Base-by-base conservation (phyloP, 2,329 filamentous ascomycete species). In the Tolypocladium amazonense region DNA sequence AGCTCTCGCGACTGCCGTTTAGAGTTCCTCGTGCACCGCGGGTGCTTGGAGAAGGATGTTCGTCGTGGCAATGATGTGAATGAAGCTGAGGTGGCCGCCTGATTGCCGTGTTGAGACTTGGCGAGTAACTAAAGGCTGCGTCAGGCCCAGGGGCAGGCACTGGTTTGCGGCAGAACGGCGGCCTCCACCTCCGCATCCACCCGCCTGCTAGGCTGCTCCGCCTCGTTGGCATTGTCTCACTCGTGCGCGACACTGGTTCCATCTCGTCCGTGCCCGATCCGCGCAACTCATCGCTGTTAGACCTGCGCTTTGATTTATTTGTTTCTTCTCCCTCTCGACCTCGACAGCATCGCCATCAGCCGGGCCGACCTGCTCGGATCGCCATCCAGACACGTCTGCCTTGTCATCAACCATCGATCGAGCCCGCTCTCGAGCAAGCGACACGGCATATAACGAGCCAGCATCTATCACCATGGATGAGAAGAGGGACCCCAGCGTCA, bases 381-480 rank as follows among this genome's bases (percentile, higher is more conserved):
- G 35, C 2, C 35, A 12, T 37, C 35, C 35, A 37, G 35, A 43
- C 20, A 20, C 20, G 39, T 7, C 50, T 4, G 9, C 37, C 18
- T 14, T 23, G 18, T 8, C 47, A 20, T 35, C 50, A 8, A 35
- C 50, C 50, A 2, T 53, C 30, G 8, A 53, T 35, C 50, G 18
- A 5, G 9, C 50, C 18, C 11, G 47, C 27, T 20, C 4, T 5
- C 47, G 27, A 52, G 15, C 47, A 20, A 4, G 47, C 47, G 47
- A 35, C 9, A 35, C 27, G 20, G 20, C 50, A n/a, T 30, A 33
- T 4, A 11, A 8, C 50, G 30, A 11, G 9, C 20, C 33, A 20
- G 30, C 50, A 14, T 20, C 50, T n/a, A 4, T 58, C 59, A 59
- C 52, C 59, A 73, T 73, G 71, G 69, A 73, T 54, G 71, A 73